These are phyloP conservation scores for Neckera pumila DNA, from an alignment of 225 moss, liverwort and hornwort species.

Conservation along the genomic window DNA sequence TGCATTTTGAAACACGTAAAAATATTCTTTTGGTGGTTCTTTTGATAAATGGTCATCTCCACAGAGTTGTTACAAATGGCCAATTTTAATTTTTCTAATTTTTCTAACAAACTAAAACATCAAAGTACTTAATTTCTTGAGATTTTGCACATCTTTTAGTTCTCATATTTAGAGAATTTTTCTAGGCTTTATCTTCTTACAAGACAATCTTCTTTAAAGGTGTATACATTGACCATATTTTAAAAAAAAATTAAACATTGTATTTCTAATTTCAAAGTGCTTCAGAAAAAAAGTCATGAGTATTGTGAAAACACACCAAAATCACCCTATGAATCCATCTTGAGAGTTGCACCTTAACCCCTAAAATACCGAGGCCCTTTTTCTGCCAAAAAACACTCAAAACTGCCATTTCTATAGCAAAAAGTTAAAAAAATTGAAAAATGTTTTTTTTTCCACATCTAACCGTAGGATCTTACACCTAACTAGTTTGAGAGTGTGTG, in stretches of 20 bases:
- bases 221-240: not conserved
- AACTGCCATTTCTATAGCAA: too few species aligned
- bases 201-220: not conserved
- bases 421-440: too few species aligned
- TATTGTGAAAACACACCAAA: not conserved
- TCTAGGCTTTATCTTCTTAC: not conserved
- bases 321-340: not conserved
- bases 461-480: too few species aligned
- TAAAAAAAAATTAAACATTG: fast-evolving
- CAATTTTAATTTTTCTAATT: fast-evolving
- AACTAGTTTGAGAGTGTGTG: too few species aligned
- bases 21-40: not conserved
- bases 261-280: not conserved
- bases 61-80: not conserved
- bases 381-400: too few species aligned
- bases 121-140: too few species aligned
- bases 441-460: too few species aligned
- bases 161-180: not conserved
- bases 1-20: not conserved
- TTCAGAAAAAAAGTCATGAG: not conserved
- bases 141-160: not conserved
- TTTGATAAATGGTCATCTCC: not conserved
- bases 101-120: not conserved
- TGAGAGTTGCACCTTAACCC: not conserved
- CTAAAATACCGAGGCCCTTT: too few species aligned